Conservation (phyloP, 305 asterid species). For the Fraxinus nigra region DNA sequence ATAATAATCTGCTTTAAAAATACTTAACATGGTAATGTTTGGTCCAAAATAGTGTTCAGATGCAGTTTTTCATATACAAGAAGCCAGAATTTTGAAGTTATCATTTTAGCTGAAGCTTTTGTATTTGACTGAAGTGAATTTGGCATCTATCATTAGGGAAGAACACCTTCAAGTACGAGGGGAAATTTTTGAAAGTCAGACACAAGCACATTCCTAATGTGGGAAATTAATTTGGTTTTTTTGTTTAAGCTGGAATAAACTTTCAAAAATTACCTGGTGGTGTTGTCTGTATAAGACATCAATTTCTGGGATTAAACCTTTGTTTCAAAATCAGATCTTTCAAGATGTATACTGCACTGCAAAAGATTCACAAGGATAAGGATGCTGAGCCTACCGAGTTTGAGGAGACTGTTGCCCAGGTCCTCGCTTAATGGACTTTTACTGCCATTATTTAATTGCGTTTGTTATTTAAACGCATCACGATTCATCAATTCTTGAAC, state of each 20-base stretch:
- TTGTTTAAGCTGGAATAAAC: background rate
- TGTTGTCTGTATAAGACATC: background rate
- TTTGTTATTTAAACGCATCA: background rate
- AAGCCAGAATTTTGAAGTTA: background rate
- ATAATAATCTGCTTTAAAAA: background rate
- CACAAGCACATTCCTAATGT: background rate
- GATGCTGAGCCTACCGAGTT: slow-evolving; percentile 71
- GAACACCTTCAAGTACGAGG: background rate
- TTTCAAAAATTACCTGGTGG: background rate
- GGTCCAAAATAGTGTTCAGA: background rate
- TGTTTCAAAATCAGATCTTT: slow-evolving; percentile 12
- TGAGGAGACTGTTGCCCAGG: slow-evolving; percentile 85
- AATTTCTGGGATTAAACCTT: background rate
- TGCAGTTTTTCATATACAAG: background rate
- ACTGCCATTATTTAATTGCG: background rate
- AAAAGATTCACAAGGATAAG: slow-evolving; percentile 73
- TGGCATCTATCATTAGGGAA: background rate
- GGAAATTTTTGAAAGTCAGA: background rate
- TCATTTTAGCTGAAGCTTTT: background rate
- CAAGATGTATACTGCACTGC: slow-evolving; percentile 65
- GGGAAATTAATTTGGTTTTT: too few relatives aligned
- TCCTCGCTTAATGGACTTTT: slow-evolving; percentile 6
- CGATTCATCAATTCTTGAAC: background rate
- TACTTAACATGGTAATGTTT: background rate
- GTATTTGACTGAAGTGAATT: background rate